These are phyloP conservation scores for Podila horticola DNA, from an alignment of 192 early-diverging fungal genomes.

Conservation along the genomic window DNA sequence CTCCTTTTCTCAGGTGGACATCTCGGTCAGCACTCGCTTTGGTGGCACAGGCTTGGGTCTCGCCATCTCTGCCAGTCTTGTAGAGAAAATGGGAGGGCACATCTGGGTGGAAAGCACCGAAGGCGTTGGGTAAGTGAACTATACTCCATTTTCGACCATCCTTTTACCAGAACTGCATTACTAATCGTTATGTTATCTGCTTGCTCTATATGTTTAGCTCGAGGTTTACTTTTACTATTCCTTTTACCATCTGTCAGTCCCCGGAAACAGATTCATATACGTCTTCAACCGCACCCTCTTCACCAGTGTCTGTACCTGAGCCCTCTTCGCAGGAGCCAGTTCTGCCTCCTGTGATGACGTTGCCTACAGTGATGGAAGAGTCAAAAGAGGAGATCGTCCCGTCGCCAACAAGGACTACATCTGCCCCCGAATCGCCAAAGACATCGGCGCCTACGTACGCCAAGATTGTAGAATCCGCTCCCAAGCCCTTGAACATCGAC, in stretches of 20 bases:
- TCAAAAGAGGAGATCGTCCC: not conserved
- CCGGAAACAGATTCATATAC: conserved; percentile 33
- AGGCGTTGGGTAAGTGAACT: conserved; percentile 61
- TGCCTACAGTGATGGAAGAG: not conserved
- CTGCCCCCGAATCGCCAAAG: conserved; percentile 4
- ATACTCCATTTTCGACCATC: conserved; percentile 8
- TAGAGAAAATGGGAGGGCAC: conserved; percentile 72
- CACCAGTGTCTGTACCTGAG: conserved; percentile 11
- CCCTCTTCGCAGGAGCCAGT: not conserved
- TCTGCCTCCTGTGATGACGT: not conserved
- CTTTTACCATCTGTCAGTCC: conserved; percentile 44
- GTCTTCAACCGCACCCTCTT: conserved; percentile 35
- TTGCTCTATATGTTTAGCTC: conserved; percentile 6
- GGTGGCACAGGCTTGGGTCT: conserved; percentile 74
- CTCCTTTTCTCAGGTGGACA: conserved; percentile 73
- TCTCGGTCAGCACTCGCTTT: conserved; percentile 63
- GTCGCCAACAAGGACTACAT: not conserved
- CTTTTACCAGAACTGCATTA: not conserved
- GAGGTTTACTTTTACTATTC: conserved; percentile 48
- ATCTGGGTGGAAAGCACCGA: conserved; percentile 71
- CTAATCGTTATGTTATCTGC: not conserved
- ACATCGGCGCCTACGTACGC: conserved; percentile 28
- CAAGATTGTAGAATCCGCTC: conserved; percentile 34
- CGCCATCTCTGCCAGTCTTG: conserved; percentile 70
- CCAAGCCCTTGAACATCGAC: conserved; percentile 29